Evolutionary conservation across 2,329 filamentous ascomycete species (phyloP).

Genomic region (Ceratocystis harringtonii): DNA sequence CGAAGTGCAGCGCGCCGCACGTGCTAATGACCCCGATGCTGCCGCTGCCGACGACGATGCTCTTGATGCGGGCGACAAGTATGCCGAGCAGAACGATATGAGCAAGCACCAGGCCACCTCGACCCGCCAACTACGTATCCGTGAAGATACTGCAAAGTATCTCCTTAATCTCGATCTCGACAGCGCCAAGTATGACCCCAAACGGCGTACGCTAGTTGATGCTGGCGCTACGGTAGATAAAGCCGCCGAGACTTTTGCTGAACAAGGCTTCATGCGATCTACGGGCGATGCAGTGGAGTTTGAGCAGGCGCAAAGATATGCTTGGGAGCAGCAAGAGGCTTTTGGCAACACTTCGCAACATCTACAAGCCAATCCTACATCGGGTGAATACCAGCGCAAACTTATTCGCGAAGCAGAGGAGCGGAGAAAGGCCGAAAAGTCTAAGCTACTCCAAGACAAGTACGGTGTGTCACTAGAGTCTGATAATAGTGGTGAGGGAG

Average conservation of each 20-base stretch:
- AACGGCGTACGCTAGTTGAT: slow-evolving; percentile 82
- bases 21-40: slow-evolving; percentile 35
- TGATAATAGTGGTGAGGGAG: slow-evolving; percentile 29
- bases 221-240: slow-evolving; percentile 67
- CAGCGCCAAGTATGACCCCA: slow-evolving; percentile 94
- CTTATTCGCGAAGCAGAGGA: slow-evolving; percentile 63
- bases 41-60: slow-evolving; percentile 26
- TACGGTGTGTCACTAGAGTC: slow-evolving; percentile 85
- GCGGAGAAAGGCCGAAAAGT: slow-evolving; percentile 49
- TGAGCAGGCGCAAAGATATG: slow-evolving; percentile 73
- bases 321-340: slow-evolving; percentile 88
- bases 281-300: slow-evolving; percentile 90
- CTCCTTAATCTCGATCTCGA: slow-evolving; percentile 88
- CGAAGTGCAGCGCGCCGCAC: slow-evolving; percentile 36
- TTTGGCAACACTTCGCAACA: slow-evolving; percentile 67
- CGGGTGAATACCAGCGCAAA: slow-evolving; percentile 70
- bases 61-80: slow-evolving; percentile 49
- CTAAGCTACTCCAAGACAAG: slow-evolving; percentile 59
- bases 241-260: slow-evolving; percentile 69
- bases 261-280: slow-evolving; percentile 79
- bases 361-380: slow-evolving; percentile 90
- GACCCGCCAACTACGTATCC: slow-evolving; percentile 75
- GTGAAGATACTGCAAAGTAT: slow-evolving; percentile 96
- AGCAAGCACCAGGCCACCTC: slow-evolving; percentile 82
- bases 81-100: slow-evolving; percentile 95